phyloP scores from a whole-genome alignment of 2,329 filamentous ascomycete species.

The Hymenoscyphus occultus region DNA sequence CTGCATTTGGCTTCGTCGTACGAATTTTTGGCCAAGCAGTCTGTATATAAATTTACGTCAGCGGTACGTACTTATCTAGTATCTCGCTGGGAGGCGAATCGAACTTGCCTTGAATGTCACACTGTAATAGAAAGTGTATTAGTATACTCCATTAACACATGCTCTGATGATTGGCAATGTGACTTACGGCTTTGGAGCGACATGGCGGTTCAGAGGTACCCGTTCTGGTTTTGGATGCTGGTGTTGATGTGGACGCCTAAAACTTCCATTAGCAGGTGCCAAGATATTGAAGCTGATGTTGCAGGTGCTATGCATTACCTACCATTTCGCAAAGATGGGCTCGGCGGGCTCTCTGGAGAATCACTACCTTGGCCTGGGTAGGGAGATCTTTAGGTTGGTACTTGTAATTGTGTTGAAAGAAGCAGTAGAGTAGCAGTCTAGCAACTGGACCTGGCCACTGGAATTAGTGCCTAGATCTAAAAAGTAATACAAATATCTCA shows the following conservation, averaged over 20 bases:
- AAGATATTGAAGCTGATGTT: slow-evolving; percentile 1
- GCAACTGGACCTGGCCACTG: too few species aligned
- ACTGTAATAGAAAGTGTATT: slow-evolving; percentile 47
- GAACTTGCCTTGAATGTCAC: slow-evolving; percentile 78
- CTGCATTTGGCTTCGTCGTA: slow-evolving; percentile 86
- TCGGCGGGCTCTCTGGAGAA: too few species aligned
- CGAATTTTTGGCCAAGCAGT: slow-evolving; percentile 78
- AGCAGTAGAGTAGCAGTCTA: too few species aligned
- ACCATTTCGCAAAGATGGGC: too few species aligned
- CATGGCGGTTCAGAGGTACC: slow-evolving; percentile 75
- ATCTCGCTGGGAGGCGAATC: neutral
- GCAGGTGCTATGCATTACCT: neutral
- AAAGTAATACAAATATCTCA: too few species aligned
- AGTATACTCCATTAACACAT: neutral
- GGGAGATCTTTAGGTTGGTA: too few species aligned
- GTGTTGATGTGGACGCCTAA: neutral
- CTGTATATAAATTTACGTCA: slow-evolving; percentile 48
- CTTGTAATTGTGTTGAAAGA: too few species aligned
- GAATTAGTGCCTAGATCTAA: too few species aligned
- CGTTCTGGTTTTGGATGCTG: slow-evolving; percentile 48
- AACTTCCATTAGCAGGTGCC: neutral
- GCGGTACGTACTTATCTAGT: neutral
- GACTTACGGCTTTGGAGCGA: slow-evolving; percentile 75
- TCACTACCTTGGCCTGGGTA: too few species aligned
- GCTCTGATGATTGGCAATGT: neutral